Percentiles rank a stretch among this genome's conserved stretches.
Evolutionary conservation across 179 eudicot species (phyloP).

Genomic region (Dionaea muscipula): DNA sequence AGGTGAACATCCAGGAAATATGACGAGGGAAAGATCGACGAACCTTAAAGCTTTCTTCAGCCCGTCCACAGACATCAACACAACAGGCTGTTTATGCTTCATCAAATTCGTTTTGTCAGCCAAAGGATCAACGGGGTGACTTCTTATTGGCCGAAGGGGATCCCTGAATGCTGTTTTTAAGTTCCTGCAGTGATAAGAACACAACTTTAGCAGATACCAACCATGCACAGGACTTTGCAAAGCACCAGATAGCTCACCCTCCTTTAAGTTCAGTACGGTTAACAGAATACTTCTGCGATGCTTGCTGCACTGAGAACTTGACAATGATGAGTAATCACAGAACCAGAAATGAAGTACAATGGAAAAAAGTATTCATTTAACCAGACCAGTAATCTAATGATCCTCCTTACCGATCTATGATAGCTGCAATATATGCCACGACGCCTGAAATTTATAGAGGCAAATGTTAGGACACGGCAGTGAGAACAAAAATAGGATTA

Average conservation of each 20-base stretch:
- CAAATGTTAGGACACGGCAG: not conserved
- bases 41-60: slow-evolving; percentile 81
- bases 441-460: slow-evolving; percentile 40
- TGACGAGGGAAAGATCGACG: too few species aligned
- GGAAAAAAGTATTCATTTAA: not conserved
- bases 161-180: slow-evolving; percentile 64
- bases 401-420: slow-evolving; percentile 56
- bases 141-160: slow-evolving; percentile 48
- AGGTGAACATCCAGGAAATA: too few species aligned
- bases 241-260: slow-evolving; percentile 43
- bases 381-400: not conserved
- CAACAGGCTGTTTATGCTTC: slow-evolving; percentile 37
- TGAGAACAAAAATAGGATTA: too few species aligned
- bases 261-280: slow-evolving; percentile 82
- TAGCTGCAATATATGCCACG: slow-evolving; percentile 59
- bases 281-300: slow-evolving; percentile 55
- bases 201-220: not conserved
- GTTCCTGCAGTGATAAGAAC: slow-evolving; percentile 37
- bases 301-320: slow-evolving; percentile 31
- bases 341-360: not conserved
- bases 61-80: slow-evolving; percentile 70
- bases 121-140: slow-evolving; percentile 56
- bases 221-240: not conserved
- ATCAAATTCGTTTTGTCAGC: slow-evolving; percentile 26
- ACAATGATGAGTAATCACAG: not conserved